Evolutionary conservation across 441 rosid species (phyloP).

Genomic region (Corymbia calophylla): DNA sequence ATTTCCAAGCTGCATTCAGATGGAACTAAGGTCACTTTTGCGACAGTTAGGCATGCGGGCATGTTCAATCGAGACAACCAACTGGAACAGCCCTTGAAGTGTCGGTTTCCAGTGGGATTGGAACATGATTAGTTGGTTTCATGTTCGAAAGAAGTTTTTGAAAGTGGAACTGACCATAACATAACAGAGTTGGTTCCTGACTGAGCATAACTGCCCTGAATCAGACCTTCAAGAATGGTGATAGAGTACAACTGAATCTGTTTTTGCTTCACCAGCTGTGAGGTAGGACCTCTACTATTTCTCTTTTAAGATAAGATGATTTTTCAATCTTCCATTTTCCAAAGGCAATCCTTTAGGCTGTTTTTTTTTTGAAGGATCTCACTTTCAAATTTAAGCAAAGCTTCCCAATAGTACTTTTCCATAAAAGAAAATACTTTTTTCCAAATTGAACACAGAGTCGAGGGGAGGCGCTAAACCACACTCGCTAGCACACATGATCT

Average conservation of each 20-base stretch:
- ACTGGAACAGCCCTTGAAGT: neutral
- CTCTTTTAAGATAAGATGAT: neutral
- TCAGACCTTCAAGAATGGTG: neutral
- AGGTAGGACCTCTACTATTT: neutral
- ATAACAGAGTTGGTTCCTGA: neutral
- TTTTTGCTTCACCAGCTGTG: neutral
- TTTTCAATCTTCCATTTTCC: neutral
- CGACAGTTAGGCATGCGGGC: neutral
- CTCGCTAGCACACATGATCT: neutral
- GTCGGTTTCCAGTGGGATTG: neutral
- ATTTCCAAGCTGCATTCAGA: constrained; percentile 66
- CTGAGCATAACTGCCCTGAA: neutral
- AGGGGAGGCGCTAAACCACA: neutral
- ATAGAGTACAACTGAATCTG: neutral
- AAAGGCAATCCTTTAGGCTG: neutral
- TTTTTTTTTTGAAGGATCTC: neutral
- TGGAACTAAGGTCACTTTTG: neutral
- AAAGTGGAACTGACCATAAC: neutral
- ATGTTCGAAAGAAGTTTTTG: neutral
- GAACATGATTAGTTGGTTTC: neutral
- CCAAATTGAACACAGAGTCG: neutral
- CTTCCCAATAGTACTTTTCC: neutral
- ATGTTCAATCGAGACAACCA: neutral
- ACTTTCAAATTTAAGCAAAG: neutral
- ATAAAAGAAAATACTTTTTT: neutral